phyloP scores from a whole-genome alignment of 148 eudicot genomes.

The Rhododendron simsii region DNA sequence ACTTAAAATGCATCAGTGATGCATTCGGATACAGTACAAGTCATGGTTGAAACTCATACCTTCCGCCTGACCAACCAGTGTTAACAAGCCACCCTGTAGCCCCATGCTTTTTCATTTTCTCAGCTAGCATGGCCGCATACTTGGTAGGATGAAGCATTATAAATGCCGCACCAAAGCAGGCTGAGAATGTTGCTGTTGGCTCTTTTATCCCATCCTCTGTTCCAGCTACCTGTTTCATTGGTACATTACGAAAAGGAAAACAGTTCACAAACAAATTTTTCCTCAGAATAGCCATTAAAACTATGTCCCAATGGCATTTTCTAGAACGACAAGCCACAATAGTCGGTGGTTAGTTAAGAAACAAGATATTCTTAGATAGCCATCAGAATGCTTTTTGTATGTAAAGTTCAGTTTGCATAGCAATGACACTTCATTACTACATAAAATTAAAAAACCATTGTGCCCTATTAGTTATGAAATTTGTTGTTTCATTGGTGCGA shows the following conservation, averaged over 20 bases:
- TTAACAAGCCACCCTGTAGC: constrained; percentile 84
- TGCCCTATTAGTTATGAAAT: not conserved
- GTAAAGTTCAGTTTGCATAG: not conserved
- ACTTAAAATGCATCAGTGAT: not conserved
- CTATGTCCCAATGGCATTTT: not conserved
- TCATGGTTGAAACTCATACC: constrained; percentile 19
- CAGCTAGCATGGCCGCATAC: constrained; percentile 78
- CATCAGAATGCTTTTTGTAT: not conserved
- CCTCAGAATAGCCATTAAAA: not conserved
- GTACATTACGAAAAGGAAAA: not conserved
- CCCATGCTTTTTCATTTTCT: constrained; percentile 70
- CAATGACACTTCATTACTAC: not conserved
- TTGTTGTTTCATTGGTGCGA: not conserved
- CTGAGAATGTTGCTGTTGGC: constrained; percentile 78
- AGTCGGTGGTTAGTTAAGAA: not conserved
- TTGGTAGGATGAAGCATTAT: constrained; percentile 83
- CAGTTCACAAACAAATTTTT: not conserved
- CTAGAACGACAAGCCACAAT: not conserved
- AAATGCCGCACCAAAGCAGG: constrained; percentile 85
- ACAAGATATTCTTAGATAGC: not conserved
- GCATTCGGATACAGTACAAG: not conserved
- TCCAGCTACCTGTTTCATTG: constrained; percentile 52
- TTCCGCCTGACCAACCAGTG: constrained; percentile 89
- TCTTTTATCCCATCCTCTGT: constrained; percentile 75
- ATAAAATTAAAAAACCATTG: not conserved